phyloP scores from a whole-genome alignment of 73 alveolate species.

The Paramecium sonneborni region DNA sequence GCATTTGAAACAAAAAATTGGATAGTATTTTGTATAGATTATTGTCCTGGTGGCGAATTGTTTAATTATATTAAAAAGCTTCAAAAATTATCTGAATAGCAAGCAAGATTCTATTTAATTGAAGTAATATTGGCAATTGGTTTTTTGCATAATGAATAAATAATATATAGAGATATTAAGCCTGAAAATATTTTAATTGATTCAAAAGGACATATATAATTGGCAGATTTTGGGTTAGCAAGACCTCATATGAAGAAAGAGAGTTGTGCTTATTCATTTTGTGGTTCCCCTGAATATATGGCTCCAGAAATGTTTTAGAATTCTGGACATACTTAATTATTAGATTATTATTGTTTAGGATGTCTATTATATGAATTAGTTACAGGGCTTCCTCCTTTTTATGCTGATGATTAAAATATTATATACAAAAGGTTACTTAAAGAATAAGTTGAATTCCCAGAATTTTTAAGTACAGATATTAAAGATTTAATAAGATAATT shows the following conservation, averaged over 20 bases:
- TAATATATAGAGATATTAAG: conserved; percentile 78
- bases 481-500: no score
- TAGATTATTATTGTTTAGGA: not conserved
- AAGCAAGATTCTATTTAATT: not conserved
- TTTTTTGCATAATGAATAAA: conserved; percentile 66
- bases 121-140: conserved; percentile 65
- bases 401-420: not conserved
- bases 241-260: conserved; percentile 51
- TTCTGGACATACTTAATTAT: not conserved
- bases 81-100: conserved; percentile 65
- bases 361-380: not conserved
- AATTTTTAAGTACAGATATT: not conserved
- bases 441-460: not conserved
- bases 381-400: not conserved
- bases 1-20: conserved; percentile 67
- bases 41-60: conserved; percentile 90
- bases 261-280: conserved; percentile 61
- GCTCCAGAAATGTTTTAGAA: conserved; percentile 73
- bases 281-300: conserved; percentile 77
- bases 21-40: conserved; percentile 72
- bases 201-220: conserved; percentile 79
- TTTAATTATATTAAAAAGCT: conserved; percentile 77
- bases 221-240: conserved; percentile 93
- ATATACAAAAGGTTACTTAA: not conserved
- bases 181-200: conserved; percentile 85